Conservation (phyloP, 805 yeast species). For the Limtongia smithiae region DNA sequence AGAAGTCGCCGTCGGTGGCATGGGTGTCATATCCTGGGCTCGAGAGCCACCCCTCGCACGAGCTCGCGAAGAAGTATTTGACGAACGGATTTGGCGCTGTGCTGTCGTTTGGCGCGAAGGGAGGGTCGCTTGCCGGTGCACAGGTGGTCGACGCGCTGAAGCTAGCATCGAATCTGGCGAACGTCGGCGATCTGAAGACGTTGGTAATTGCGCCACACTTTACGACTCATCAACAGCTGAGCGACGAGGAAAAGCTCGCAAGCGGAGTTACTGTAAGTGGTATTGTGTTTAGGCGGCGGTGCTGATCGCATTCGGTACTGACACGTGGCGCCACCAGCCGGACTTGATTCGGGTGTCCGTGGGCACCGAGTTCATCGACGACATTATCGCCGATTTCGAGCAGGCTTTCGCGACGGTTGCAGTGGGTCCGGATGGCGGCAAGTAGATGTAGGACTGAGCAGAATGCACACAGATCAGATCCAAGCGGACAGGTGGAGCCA, state of each 20-base stretch:
- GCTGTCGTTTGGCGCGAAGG: slow-evolving; percentile 82
- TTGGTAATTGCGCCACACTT: slow-evolving; percentile 93
- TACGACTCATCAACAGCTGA: slow-evolving; percentile 92
- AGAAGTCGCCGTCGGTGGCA: slow-evolving; percentile 65
- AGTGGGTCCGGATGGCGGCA: no score
- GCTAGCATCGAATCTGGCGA: slow-evolving; percentile 88
- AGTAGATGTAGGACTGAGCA: no score
- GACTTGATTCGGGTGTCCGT: slow-evolving; percentile 85
- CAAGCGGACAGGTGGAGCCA: no score
- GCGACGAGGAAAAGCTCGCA: slow-evolving; percentile 71
- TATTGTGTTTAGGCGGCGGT: neutral
- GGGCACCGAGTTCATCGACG: slow-evolving; percentile 81
- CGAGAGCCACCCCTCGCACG: slow-evolving; percentile 72
- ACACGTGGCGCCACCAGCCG: no score
- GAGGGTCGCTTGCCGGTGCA: slow-evolving; percentile 62
- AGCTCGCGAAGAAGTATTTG: slow-evolving; percentile 77
- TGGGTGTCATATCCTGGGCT: slow-evolving; percentile 95
- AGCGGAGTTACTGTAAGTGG: slow-evolving; percentile 66
- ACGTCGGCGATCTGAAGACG: slow-evolving; percentile 95
- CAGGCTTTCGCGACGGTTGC: slow-evolving; percentile 67
- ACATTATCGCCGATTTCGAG: slow-evolving; percentile 82
- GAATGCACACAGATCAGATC: no score
- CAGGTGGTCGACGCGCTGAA: slow-evolving; percentile 78
- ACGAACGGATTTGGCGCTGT: slow-evolving; percentile 81
- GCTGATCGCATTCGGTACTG: neutral